Conservation (phyloP, 106 monocot genomes). For the Chionographis japonica region DNA sequence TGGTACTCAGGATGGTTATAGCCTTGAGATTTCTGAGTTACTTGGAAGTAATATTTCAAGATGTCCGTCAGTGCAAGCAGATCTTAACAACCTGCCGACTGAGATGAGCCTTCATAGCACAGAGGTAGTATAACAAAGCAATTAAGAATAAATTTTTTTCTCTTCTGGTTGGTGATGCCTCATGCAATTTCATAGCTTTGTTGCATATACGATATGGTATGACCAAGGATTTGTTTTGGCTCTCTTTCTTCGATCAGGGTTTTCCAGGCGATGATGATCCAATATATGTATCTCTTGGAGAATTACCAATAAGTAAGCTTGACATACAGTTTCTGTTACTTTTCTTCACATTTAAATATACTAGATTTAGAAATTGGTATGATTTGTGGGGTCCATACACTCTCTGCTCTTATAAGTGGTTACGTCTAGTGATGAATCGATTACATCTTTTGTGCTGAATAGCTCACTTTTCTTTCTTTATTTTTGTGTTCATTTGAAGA, state of each 20-base stretch:
- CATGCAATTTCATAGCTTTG: too few species aligned
- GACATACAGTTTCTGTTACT: neutral
- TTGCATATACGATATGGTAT: neutral
- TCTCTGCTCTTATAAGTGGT: too few species aligned
- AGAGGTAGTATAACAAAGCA: constrained; percentile 14
- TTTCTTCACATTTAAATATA: neutral
- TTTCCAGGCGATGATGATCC: constrained; percentile 45
- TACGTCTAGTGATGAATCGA: too few species aligned
- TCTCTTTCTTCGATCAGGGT: constrained; percentile 19
- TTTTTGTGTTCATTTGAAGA: too few species aligned
- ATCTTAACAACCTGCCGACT: constrained; percentile 36
- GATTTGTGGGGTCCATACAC: neutral
- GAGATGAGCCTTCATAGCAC: constrained; percentile 23
- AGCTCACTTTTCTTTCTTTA: neutral
- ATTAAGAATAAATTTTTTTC: too few species aligned
- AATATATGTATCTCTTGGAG: constrained; percentile 45
- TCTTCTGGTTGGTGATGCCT: too few species aligned
- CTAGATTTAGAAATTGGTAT: neutral
- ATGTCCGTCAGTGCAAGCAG: constrained; percentile 35
- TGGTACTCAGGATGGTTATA: constrained; percentile 49
- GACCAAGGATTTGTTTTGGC: neutral
- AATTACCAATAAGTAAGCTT: constrained; percentile 35
- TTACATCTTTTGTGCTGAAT: neutral
- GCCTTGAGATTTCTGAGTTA: constrained; percentile 43
- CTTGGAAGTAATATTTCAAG: constrained; percentile 57